Percentiles rank a stretch among this genome's conserved stretches.
phyloP scores from a whole-genome alignment of 2,329 filamentous ascomycete genomes.

The Aspergillus novoparasiticus region DNA sequence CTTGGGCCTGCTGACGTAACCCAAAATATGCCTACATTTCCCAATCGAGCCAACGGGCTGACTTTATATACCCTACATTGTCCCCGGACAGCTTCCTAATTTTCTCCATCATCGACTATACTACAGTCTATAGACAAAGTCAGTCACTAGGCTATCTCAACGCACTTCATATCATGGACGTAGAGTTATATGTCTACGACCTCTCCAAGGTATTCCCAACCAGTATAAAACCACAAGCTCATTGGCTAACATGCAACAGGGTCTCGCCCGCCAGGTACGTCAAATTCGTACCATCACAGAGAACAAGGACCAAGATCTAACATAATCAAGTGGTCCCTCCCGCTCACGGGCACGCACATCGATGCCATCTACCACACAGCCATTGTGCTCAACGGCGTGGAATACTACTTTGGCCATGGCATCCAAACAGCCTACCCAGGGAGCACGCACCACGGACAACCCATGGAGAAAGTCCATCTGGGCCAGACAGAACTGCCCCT shows the following conservation, averaged over 20 bases:
- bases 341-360: constrained; percentile 69
- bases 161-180: constrained; percentile 60
- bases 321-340: constrained; percentile 52
- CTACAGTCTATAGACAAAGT: background rate
- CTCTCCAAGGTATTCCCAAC: constrained; percentile 57
- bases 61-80: background rate
- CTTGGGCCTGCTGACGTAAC: constrained; percentile 31
- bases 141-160: background rate
- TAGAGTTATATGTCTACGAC: constrained; percentile 78
- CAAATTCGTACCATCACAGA: background rate
- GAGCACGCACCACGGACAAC: constrained; percentile 80
- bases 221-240: background rate
- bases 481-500: constrained; percentile 77
- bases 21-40: constrained; percentile 20
- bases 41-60: background rate
- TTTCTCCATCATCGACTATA: background rate
- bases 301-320: constrained; percentile 16
- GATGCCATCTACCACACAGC: constrained; percentile 97
- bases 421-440: constrained; percentile 81
- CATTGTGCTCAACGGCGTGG: constrained; percentile 78
- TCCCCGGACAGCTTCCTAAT: background rate
- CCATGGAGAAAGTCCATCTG: constrained; percentile 73
- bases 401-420: constrained; percentile 89
- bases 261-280: constrained; percentile 56
- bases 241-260: constrained; percentile 41